Evolutionary conservation across 257 asterid genomes (phyloP).

Genomic region (Apocynum venetum): DNA sequence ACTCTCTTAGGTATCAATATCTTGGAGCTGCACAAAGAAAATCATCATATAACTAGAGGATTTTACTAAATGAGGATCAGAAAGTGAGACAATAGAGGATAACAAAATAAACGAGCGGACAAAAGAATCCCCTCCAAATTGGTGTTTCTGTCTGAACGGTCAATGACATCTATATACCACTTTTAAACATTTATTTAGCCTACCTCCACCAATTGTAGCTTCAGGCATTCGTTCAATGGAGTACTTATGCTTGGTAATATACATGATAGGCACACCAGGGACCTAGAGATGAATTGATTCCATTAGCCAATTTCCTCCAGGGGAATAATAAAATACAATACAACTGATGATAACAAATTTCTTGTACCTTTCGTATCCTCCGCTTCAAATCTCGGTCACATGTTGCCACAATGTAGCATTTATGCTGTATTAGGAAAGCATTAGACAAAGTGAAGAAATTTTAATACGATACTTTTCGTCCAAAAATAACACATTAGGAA

Average conservation of each 20-base stretch:
- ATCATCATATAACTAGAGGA: background rate
- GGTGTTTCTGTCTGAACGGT: background rate
- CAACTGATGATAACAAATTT: background rate
- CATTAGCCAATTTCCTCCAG: conserved; percentile 6
- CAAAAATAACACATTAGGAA: background rate
- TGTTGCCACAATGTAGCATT: conserved; percentile 95
- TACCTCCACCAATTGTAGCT: conserved; percentile 97
- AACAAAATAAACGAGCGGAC: background rate
- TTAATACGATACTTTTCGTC: background rate
- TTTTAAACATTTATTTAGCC: background rate
- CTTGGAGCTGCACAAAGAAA: conserved; percentile 72
- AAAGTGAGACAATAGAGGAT: background rate
- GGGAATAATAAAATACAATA: background rate
- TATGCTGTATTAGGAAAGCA: conserved; percentile 54
- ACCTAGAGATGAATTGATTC: conserved; percentile 38
- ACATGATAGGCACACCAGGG: conserved; percentile 98
- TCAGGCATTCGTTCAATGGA: conserved; percentile 92
- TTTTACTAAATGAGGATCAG: background rate
- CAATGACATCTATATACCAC: background rate
- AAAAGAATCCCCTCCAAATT: background rate
- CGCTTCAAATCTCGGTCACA: conserved; percentile 97
- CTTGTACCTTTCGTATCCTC: conserved; percentile 80
- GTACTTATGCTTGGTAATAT: conserved; percentile 66
- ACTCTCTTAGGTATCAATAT: conserved; percentile 19
- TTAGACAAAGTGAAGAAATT: background rate